phyloP scores from a whole-genome alignment of 2,329 filamentous ascomycete species.

The Ophiostoma australiae region DNA sequence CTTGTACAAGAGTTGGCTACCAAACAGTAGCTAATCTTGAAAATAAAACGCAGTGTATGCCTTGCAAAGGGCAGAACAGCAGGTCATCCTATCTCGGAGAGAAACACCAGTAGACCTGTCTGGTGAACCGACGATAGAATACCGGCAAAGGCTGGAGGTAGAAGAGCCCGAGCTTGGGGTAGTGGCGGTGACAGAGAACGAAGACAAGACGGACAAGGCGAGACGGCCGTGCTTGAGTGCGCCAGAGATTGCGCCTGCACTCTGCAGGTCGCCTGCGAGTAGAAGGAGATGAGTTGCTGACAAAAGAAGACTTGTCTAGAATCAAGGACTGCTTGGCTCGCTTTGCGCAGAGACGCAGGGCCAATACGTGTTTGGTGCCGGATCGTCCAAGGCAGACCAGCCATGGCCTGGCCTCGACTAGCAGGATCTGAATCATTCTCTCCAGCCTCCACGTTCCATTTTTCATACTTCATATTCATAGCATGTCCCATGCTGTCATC shows the following conservation, averaged over 20 bases:
- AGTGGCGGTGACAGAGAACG: not conserved
- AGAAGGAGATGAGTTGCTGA: not conserved
- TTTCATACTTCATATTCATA: not conserved
- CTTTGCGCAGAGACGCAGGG: not conserved
- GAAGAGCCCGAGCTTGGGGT: not conserved
- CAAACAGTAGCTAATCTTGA: not conserved
- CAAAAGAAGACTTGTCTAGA: not conserved
- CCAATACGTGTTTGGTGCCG: not conserved
- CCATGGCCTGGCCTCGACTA: not conserved
- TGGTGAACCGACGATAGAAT: not conserved
- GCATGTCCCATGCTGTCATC: not conserved
- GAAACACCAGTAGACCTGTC: not conserved
- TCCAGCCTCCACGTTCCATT: not conserved
- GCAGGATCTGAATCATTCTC: not conserved
- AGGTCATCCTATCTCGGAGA: not conserved
- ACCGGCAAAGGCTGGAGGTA: not conserved
- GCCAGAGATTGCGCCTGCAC: not conserved
- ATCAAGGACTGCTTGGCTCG: not conserved
- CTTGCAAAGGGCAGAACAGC: not conserved
- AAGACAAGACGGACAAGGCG: not conserved
- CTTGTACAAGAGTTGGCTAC: not conserved
- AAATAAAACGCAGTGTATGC: not conserved
- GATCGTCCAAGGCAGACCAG: not conserved
- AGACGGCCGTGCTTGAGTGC: not conserved
- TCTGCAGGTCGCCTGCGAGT: not conserved